phyloP scores from a whole-genome alignment of 148 eudicot genomes.

The Cornus florida region DNA sequence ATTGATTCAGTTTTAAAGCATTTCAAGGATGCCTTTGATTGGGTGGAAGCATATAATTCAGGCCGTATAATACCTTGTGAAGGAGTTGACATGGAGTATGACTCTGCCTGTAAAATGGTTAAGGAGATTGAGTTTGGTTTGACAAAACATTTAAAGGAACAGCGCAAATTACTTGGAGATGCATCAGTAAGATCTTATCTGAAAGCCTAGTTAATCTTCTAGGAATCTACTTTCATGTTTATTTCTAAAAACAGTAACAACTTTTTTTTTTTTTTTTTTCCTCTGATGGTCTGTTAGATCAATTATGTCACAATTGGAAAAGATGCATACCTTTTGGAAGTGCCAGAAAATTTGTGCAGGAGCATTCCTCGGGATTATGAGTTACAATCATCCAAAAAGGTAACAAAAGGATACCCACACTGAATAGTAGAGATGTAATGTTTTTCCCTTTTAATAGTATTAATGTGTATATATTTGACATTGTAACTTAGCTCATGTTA shows the following conservation, averaged over 20 bases:
- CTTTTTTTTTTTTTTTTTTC: background rate
- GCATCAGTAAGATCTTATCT: constrained; percentile 53
- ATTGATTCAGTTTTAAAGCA: constrained; percentile 52
- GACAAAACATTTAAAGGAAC: constrained; percentile 71
- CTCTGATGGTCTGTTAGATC: constrained; percentile 43
- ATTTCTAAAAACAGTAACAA: background rate
- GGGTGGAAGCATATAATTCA: constrained; percentile 85
- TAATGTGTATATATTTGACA: background rate
- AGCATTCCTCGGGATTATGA: constrained; percentile 71
- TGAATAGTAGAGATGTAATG: background rate
- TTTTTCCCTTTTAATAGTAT: background rate
- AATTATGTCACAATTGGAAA: constrained; percentile 81
- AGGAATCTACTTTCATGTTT: constrained; percentile 12
- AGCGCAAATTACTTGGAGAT: constrained; percentile 63
- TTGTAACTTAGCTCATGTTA: background rate
- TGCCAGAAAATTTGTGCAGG: constrained; percentile 64
- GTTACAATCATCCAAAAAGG: constrained; percentile 94
- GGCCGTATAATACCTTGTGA: constrained; percentile 89
- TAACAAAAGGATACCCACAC: background rate
- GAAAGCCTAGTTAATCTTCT: background rate
- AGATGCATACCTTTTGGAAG: constrained; percentile 86
- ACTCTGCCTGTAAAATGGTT: constrained; percentile 64
- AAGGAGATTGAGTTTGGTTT: constrained; percentile 57
- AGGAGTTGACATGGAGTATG: constrained; percentile 83
- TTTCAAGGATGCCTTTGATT: constrained; percentile 89